These are phyloP conservation scores for Chlamydomonas sp. DNA, from an alignment of 139 green algal species.

Conservation along the genomic window DNA sequence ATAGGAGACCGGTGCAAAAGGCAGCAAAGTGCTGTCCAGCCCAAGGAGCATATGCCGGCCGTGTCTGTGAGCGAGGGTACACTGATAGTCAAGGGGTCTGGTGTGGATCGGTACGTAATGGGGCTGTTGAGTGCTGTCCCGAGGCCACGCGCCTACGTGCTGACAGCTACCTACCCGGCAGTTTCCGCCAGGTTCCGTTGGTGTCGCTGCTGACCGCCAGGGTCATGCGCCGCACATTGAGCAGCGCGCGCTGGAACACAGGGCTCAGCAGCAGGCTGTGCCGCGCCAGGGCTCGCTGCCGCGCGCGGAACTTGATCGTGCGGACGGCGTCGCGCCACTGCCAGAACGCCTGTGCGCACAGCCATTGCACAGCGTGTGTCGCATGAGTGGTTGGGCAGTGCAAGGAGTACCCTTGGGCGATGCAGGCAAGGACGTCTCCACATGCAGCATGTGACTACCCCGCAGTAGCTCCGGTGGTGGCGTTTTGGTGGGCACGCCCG, in stretches of 20 bases:
- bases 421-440: no score
- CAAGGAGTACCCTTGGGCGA: no score
- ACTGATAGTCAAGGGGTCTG: no score
- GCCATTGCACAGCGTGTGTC: no score
- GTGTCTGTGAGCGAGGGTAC: no score
- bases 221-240: slow-evolving; percentile 52
- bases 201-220: slow-evolving; percentile 46
- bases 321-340: slow-evolving; percentile 50
- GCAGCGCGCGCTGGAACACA: slow-evolving; percentile 45
- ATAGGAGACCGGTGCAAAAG: neutral
- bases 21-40: neutral
- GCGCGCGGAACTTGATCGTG: slow-evolving; percentile 28
- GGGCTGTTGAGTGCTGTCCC: no score
- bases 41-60: neutral
- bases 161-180: neutral
- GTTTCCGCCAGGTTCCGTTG: slow-evolving; percentile 42
- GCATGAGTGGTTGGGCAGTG: no score
- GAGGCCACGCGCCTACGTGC: neutral
- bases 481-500: no score
- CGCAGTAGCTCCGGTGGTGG: no score
- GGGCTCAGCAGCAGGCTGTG: slow-evolving; percentile 39
- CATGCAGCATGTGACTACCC: no score
- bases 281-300: slow-evolving; percentile 23
- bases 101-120: no score
- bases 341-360: slow-evolving; percentile 45